phyloP scores from a whole-genome alignment of 2,329 filamentous ascomycete species.

The Hypoxylon sp. region DNA sequence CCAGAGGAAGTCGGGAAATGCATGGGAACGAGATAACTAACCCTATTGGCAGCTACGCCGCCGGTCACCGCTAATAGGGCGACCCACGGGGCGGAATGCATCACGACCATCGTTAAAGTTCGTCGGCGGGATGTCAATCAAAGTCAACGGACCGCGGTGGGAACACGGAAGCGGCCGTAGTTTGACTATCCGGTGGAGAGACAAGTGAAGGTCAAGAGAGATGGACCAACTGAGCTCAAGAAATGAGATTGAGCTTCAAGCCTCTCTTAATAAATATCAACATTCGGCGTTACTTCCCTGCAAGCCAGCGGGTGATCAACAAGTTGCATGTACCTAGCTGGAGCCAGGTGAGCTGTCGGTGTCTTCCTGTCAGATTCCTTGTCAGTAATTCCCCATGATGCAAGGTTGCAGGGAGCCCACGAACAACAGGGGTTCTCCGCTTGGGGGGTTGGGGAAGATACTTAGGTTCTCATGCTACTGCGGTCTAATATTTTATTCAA shows the following conservation, averaged over 20 bases:
- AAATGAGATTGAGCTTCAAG: constrained; percentile 16
- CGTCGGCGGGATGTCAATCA: constrained; percentile 12
- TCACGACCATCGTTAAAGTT: constrained; percentile 26
- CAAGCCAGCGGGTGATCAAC: constrained; percentile 40
- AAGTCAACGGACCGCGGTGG: constrained; percentile 25
- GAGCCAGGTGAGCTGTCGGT: constrained; percentile 29
- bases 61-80: constrained; percentile 37
- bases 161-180: constrained; percentile 14
- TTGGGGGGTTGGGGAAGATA: constrained; percentile 26
- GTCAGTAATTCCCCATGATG: constrained; percentile 28
- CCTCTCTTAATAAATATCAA: constrained; percentile 33
- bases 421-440: constrained; percentile 40
- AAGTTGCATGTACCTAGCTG: constrained; percentile 27
- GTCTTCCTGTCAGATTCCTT: constrained; percentile 19
- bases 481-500: neutral
- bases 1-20: neutral
- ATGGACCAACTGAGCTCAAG: constrained; percentile 11
- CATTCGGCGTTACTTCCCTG: constrained; percentile 10
- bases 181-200: constrained; percentile 20
- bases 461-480: constrained; percentile 3
- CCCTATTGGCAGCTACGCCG: constrained; percentile 24
- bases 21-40: constrained; percentile 28
- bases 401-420: constrained; percentile 33
- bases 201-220: constrained; percentile 24
- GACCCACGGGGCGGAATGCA: constrained; percentile 39